A percentile compares a stretch with the other conserved stretches of the same genome.
phyloP scores from a whole-genome alignment of 768 basidiomycete genomes.

The Tubosaeta brunneosetosa region DNA sequence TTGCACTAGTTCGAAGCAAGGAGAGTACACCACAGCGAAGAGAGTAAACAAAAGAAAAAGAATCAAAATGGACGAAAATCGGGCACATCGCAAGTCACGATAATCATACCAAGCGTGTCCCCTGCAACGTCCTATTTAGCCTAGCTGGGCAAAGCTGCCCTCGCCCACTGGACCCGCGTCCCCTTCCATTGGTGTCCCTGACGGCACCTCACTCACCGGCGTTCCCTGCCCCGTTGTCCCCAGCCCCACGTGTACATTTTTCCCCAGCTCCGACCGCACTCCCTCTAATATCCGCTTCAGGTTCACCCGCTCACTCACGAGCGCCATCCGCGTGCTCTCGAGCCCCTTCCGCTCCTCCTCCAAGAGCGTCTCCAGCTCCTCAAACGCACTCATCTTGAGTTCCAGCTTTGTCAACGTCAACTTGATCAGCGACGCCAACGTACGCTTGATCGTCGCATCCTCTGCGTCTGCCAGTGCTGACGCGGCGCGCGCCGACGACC shows the following conservation, averaged over 20 bases:
- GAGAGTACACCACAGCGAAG: conserved; percentile 1
- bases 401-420: conserved; percentile 84
- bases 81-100: no score
- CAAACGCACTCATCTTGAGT: conserved; percentile 92
- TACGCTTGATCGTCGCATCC: conserved; percentile 70
- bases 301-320: conserved; percentile 74
- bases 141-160: conserved; percentile 50
- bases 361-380: conserved; percentile 85
- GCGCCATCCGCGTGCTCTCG: conserved; percentile 74
- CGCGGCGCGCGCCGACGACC: conserved; percentile 85
- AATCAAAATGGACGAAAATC: no score
- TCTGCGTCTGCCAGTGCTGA: conserved; percentile 75
- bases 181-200: conserved; percentile 42
- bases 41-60: neutral
- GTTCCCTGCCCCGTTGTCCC: conserved; percentile 62
- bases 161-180: conserved; percentile 53
- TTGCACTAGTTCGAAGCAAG: conserved; percentile 2
- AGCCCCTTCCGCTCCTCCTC: conserved; percentile 86
- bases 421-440: conserved; percentile 82
- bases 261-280: conserved; percentile 59
- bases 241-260: conserved; percentile 40
- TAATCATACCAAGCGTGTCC: conserved; percentile 18
- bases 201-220: conserved; percentile 48
- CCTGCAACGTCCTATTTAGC: conserved; percentile 16
- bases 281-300: conserved; percentile 69